Evolutionary conservation across 2,329 filamentous ascomycete genomes (phyloP).

Genomic region (Eurotiales sp.): DNA sequence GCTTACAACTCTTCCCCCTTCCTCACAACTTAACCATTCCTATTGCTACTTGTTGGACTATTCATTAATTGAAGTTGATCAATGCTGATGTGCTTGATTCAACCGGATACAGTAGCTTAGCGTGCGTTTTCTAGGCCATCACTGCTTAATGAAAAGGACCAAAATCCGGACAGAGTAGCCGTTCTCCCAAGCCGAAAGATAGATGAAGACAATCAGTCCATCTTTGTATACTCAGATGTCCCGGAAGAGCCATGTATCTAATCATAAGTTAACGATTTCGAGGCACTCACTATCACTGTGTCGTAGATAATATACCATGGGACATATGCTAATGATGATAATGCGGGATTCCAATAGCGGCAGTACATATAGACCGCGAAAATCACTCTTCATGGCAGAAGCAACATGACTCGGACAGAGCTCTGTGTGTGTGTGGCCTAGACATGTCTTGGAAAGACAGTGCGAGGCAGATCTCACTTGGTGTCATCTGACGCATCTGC

Average conservation of each 20-base stretch:
- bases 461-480: constrained; percentile 37
- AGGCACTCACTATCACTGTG: not conserved
- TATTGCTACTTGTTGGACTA: not conserved
- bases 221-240: not conserved
- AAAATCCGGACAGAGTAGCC: too few relatives aligned
- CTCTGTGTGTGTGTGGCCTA: not conserved
- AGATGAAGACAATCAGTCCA: not conserved
- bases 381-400: not conserved
- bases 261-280: not conserved
- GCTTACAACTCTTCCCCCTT: not conserved
- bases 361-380: not conserved
- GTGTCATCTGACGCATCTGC: constrained; percentile 44
- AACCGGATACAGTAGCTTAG: not conserved
- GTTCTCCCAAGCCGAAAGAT: not conserved
- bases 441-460: constrained; percentile 6
- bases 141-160: not conserved
- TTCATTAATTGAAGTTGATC: not conserved
- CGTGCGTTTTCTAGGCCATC: not conserved
- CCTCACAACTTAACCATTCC: not conserved
- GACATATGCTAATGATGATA: too few relatives aligned
- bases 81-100: not conserved
- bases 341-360: not conserved
- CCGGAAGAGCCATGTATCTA: not conserved
- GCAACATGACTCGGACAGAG: not conserved
- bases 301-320: not conserved